Evolutionary conservation across 371 early-diverging fungal species (phyloP).

Genomic region (Circinella minor): DNA sequence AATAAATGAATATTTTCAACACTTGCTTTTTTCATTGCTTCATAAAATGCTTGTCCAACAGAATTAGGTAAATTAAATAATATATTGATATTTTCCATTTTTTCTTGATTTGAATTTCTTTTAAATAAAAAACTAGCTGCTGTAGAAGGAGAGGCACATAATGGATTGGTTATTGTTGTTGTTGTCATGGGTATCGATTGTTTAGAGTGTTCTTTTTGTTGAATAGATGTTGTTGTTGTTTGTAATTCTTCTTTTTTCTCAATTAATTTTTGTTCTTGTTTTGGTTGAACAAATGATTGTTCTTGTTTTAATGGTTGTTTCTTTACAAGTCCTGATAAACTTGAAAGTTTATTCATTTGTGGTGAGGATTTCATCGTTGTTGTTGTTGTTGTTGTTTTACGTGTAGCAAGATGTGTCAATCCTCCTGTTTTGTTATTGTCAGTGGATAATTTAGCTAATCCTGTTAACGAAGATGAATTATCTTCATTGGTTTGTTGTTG

Average conservation of each 20-base stretch:
- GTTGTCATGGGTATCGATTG: neutral
- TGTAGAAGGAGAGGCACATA: conserved; percentile 51
- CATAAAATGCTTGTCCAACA: conserved; percentile 31
- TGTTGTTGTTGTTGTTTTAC: conserved; percentile 11
- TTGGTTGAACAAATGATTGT: neutral
- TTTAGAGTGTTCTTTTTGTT: neutral
- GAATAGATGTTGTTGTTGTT: neutral
- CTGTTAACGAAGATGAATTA: conserved; percentile 26
- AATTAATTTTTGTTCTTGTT: neutral
- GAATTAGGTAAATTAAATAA: conserved; percentile 12
- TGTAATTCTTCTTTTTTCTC: conserved; percentile 2
- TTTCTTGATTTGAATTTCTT: conserved; percentile 14
- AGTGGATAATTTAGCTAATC: conserved; percentile 32
- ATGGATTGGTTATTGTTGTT: conserved; percentile 12
- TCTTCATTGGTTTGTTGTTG: conserved; percentile 3
- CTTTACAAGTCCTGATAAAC: neutral
- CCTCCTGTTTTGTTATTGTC: conserved; percentile 17
- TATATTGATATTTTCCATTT: neutral
- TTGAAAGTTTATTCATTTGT: neutral
- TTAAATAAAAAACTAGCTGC: conserved; percentile 53
- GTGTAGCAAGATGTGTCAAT: conserved; percentile 28
- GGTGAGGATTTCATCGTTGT: neutral
- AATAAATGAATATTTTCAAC: conserved; percentile 49
- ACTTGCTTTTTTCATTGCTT: conserved; percentile 23
- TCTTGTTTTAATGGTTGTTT: neutral